These are phyloP conservation scores for Aureobasidium sp. DNA, from an alignment of 2,329 filamentous ascomycete genomes.

Conservation along the genomic window DNA sequence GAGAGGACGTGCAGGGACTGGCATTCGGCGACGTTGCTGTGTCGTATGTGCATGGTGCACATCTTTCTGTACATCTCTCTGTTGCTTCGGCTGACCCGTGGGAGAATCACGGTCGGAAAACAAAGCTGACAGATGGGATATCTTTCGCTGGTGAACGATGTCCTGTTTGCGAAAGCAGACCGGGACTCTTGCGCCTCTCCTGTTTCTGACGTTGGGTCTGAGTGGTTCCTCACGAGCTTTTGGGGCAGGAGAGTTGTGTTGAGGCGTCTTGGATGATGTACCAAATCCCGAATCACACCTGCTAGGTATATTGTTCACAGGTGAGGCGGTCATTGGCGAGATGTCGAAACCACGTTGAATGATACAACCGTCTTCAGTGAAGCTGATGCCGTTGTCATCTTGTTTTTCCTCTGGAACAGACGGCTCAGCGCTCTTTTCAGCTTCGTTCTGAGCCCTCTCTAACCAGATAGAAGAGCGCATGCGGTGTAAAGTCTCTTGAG, in stretches of 20 bases:
- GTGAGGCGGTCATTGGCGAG: background rate
- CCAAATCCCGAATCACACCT: background rate
- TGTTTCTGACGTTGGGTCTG: background rate
- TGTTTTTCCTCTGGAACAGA: background rate
- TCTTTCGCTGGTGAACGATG: background rate
- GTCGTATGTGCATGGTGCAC: background rate
- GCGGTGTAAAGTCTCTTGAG: background rate
- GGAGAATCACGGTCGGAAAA: background rate
- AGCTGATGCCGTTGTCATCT: background rate
- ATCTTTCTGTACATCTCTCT: too few relatives aligned
- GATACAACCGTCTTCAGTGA: background rate
- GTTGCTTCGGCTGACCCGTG: background rate
- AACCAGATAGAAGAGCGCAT: background rate
- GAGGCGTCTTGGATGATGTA: background rate
- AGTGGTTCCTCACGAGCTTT: background rate
- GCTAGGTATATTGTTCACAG: background rate
- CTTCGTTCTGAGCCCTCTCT: background rate
- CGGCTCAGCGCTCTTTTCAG: background rate
- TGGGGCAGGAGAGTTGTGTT: background rate
- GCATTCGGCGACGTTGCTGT: background rate
- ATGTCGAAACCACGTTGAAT: background rate
- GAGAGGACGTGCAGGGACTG: background rate
- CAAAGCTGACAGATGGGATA: background rate
- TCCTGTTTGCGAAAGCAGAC: constrained; percentile 7
- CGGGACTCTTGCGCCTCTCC: background rate